A percentile compares a stretch with the other conserved stretches of the same genome.
Evolutionary conservation across 495 filamentous ascomycete species (phyloP).

Genomic region (Hyaloscypha bicolor): DNA sequence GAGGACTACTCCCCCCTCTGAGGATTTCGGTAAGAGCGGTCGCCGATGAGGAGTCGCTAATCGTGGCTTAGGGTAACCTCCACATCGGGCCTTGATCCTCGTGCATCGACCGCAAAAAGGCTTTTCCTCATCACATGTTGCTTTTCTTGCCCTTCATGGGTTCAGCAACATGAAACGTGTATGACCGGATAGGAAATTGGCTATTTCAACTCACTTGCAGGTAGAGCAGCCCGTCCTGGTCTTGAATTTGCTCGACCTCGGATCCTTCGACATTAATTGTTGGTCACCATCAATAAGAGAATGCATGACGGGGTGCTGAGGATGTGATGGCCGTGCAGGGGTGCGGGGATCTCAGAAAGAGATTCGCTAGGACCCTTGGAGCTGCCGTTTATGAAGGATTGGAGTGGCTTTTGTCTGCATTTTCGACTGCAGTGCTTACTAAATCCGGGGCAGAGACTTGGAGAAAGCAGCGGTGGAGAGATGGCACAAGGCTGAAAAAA

Average conservation of each 20-base stretch:
- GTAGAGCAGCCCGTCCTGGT: slow-evolving; percentile 35
- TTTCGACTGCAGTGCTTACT: background rate
- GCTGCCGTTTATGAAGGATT: background rate
- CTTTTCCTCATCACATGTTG: slow-evolving; percentile 30
- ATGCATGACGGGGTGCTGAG: background rate
- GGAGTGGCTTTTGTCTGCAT: background rate
- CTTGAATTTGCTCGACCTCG: slow-evolving; percentile 19
- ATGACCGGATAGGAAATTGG: background rate
- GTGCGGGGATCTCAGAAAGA: background rate
- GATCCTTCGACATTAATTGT: background rate
- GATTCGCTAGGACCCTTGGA: background rate
- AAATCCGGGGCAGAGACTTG: background rate
- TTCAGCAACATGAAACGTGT: background rate
- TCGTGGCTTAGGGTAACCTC: slow-evolving; percentile 4
- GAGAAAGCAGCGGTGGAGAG: background rate
- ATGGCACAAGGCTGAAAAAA: background rate
- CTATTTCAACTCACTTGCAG: slow-evolving; percentile 31
- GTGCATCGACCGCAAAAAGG: slow-evolving; percentile 25
- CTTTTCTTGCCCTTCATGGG: slow-evolving; percentile 16
- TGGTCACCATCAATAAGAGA: background rate
- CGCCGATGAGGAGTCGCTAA: background rate
- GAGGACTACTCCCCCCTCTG: background rate
- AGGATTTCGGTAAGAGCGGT: background rate
- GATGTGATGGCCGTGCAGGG: background rate
- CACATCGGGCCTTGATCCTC: slow-evolving; percentile 22